These are phyloP conservation scores for Ambrosia trifida DNA, from an alignment of 129 eudicot genomes.

Conservation along the genomic window DNA sequence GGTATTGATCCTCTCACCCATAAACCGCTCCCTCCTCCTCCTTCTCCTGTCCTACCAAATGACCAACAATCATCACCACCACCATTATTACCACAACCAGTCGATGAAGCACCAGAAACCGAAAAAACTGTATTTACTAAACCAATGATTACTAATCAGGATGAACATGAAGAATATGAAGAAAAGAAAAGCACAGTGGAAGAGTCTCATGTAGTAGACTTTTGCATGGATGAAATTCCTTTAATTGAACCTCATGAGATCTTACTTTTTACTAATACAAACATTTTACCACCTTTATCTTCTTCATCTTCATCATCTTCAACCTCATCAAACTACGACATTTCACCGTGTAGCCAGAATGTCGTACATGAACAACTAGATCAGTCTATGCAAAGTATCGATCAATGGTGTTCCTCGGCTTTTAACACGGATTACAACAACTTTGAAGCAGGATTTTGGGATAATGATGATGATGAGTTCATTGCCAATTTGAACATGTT, in stretches of 20 bases:
- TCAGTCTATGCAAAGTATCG: slow-evolving; percentile 40
- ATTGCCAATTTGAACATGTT: slow-evolving; percentile 44
- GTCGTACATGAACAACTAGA: slow-evolving; percentile 30
- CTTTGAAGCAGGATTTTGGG: slow-evolving; percentile 42
- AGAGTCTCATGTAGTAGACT: slow-evolving; percentile 25
- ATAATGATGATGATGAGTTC: slow-evolving; percentile 33
- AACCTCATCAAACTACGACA: slow-evolving; percentile 29
- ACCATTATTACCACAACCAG: not conserved
- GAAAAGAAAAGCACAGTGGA: slow-evolving; percentile 17
- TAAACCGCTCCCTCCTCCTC: slow-evolving; percentile 50
- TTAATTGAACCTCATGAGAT: slow-evolving; percentile 76
- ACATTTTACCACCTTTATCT: slow-evolving; percentile 29
- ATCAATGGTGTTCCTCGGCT: slow-evolving; percentile 34
- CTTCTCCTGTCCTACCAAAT: slow-evolving; percentile 4
- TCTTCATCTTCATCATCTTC: slow-evolving; percentile 46
- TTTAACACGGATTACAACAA: slow-evolving; percentile 20
- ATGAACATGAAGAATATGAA: slow-evolving; percentile 25
- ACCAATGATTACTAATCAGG: slow-evolving; percentile 12
- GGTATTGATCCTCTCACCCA: slow-evolving; percentile 95
- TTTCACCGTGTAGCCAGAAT: slow-evolving; percentile 14
- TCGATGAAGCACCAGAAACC: slow-evolving; percentile 1
- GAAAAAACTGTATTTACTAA: not conserved
- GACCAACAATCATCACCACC: slow-evolving; percentile 1
- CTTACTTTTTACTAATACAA: slow-evolving; percentile 24
- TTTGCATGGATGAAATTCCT: slow-evolving; percentile 68